A percentile compares a stretch with the other conserved stretches of the same genome.
These are phyloP conservation scores for Neopestalotiopsis sp. DNA, from an alignment of 2,329 filamentous ascomycete genomes.

Conservation along the genomic window DNA sequence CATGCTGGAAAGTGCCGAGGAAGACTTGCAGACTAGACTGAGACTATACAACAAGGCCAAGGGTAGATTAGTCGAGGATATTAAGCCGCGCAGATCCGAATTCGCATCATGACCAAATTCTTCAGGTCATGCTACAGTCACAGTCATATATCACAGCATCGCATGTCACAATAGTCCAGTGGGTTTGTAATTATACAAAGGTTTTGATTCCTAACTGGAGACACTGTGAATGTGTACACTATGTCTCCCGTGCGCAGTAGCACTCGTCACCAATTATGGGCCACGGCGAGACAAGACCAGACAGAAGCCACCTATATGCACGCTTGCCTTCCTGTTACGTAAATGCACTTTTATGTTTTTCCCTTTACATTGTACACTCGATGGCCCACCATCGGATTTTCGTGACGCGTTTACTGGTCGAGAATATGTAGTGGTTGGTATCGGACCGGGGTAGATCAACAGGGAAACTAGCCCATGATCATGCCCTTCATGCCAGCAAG, in stretches of 20 bases:
- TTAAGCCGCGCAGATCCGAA: too few species aligned
- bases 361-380: conserved; percentile 12
- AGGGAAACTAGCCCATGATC: conserved; percentile 65
- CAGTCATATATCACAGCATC: too few species aligned
- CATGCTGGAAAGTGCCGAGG: too few species aligned
- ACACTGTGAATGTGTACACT: background rate
- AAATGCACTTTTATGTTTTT: conserved; percentile 14
- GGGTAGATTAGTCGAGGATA: background rate
- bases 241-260: background rate
- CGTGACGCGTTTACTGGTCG: conserved; percentile 4
- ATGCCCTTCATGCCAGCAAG: conserved; percentile 80
- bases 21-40: too few species aligned
- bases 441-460: background rate
- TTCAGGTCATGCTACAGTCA: too few species aligned
- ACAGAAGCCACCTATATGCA: conserved; percentile 10
- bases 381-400: conserved; percentile 17
- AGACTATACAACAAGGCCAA: too few species aligned
- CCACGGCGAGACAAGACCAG: background rate
- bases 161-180: background rate
- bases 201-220: background rate
- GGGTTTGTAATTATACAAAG: background rate
- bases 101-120: too few species aligned
- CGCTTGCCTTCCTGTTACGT: conserved; percentile 8
- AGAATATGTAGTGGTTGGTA: conserved; percentile 5
- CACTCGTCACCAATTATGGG: background rate